Evolutionary conservation across 192 early-diverging fungal species (phyloP).

Genomic region (Kickxella alabastrina): DNA sequence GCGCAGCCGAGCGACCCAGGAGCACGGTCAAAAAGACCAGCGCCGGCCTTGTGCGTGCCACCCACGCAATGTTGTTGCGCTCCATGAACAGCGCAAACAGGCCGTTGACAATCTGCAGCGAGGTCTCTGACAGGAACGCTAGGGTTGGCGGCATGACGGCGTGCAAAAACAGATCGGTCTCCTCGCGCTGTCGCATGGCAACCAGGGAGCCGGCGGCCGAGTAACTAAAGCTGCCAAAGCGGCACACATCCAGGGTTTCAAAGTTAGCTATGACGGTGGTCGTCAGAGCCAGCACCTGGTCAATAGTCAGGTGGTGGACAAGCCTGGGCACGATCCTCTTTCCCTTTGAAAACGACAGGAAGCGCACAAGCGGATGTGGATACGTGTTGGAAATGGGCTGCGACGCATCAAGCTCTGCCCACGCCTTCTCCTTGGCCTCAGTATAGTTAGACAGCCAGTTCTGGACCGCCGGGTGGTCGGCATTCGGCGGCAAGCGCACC

Average conservation of each 20-base stretch:
- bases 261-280: slow-evolving; percentile 74
- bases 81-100: slow-evolving; percentile 81
- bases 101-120: slow-evolving; percentile 75
- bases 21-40: slow-evolving; percentile 88
- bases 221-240: slow-evolving; percentile 36
- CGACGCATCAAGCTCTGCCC: slow-evolving; percentile 38
- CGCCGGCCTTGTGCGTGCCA: slow-evolving; percentile 79
- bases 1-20: slow-evolving; percentile 81
- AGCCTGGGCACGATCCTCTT: slow-evolving; percentile 84
- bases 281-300: slow-evolving; percentile 75
- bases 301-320: slow-evolving; percentile 68
- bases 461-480: slow-evolving; percentile 31
- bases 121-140: slow-evolving; percentile 75
- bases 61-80: slow-evolving; percentile 83
- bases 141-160: slow-evolving; percentile 83
- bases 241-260: slow-evolving; percentile 67
- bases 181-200: slow-evolving; percentile 50
- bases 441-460: slow-evolving; percentile 25
- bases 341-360: slow-evolving; percentile 85
- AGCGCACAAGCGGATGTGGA: slow-evolving; percentile 84
- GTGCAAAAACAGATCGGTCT: slow-evolving; percentile 84
- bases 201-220: slow-evolving; percentile 16
- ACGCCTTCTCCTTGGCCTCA: slow-evolving; percentile 32
- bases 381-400: slow-evolving; percentile 52
- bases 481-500: slow-evolving; percentile 33